phyloP scores from a whole-genome alignment of 1,284 basidiomycete genomes.

The Polyporus tsugae region DNA sequence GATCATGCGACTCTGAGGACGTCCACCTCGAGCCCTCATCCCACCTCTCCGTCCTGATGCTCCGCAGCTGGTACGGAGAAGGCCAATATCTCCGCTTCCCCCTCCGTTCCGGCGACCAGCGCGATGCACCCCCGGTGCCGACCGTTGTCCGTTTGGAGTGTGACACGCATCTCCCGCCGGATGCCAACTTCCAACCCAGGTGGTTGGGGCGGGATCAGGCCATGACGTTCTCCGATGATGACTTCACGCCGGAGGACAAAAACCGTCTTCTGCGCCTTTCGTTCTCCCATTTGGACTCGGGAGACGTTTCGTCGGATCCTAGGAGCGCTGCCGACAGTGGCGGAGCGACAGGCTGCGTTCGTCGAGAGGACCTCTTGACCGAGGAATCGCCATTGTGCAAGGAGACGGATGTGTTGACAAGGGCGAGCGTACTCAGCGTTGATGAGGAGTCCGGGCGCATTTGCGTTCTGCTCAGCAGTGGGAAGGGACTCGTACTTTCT shows the following conservation, averaged over 20 bases:
- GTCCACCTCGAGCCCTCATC: not conserved
- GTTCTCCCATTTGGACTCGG: not conserved
- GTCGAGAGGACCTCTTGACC: not conserved
- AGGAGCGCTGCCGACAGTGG: no score
- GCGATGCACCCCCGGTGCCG: not conserved
- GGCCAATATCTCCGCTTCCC: not conserved
- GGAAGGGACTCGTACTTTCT: not conserved
- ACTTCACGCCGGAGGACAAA: not conserved
- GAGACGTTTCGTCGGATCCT: no score
- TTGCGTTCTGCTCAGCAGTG: not conserved
- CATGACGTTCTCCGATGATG: not conserved
- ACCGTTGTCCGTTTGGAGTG: not conserved
- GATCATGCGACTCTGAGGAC: not conserved
- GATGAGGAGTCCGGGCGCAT: not conserved
- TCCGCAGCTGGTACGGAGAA: not conserved
- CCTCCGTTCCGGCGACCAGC: not conserved
- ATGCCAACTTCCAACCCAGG: not conserved
- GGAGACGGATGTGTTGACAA: not conserved
- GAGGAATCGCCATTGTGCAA: not conserved
- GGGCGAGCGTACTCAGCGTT: not conserved
- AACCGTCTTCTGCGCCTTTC: not conserved
- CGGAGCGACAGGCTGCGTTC: not conserved
- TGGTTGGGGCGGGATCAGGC: conserved; percentile 1
- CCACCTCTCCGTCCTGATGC: not conserved
- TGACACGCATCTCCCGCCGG: not conserved